Percentiles rank a stretch among this genome's conserved stretches.
These are phyloP conservation scores for Cudoniella acicularis DNA, from an alignment of 495 filamentous ascomycete genomes.

Conservation along the genomic window DNA sequence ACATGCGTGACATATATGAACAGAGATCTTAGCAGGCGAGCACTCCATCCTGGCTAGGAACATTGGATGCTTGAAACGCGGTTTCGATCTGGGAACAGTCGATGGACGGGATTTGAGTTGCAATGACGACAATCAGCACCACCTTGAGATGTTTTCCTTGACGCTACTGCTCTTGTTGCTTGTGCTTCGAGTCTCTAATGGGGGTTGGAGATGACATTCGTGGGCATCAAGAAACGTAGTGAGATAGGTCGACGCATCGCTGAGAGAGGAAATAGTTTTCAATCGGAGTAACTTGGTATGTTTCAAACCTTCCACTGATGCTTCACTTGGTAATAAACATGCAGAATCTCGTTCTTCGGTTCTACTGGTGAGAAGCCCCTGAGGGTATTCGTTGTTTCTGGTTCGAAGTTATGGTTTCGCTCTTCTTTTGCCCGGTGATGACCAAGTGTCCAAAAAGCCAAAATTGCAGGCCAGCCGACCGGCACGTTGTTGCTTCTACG, in stretches of 20 bases:
- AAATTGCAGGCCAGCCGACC: slow-evolving; percentile 55
- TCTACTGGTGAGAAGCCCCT: slow-evolving; percentile 11
- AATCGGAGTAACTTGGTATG: slow-evolving; percentile 46
- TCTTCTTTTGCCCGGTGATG: slow-evolving; percentile 44
- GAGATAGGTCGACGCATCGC: slow-evolving; percentile 10
- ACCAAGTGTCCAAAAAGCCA: slow-evolving; percentile 59
- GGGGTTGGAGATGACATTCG: slow-evolving; percentile 10
- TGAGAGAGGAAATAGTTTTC: slow-evolving; percentile 48
- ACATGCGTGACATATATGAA: slow-evolving; percentile 31
- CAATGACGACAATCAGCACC: slow-evolving; percentile 23
- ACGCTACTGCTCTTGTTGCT: not conserved
- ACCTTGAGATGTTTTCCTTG: slow-evolving; percentile 20
- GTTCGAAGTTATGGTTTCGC: slow-evolving; percentile 2
- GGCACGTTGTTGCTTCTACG: slow-evolving; percentile 12
- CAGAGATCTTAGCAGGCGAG: slow-evolving; percentile 36
- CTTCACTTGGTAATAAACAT: slow-evolving; percentile 14
- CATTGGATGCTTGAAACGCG: slow-evolving; percentile 13
- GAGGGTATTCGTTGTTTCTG: slow-evolving; percentile 1
- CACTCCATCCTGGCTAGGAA: slow-evolving; percentile 9
- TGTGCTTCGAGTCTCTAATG: slow-evolving; percentile 6
- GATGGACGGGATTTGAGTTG: slow-evolving; percentile 1
- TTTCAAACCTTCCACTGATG: slow-evolving; percentile 11
- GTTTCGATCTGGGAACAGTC: slow-evolving; percentile 4
- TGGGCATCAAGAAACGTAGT: slow-evolving; percentile 8
- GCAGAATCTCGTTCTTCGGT: slow-evolving; percentile 17